Evolutionary conservation across 164 flowering plant genomes (phyloP), one percentile per base, ranked within the genome.

Genomic region (Vitis cinerea): DNA sequence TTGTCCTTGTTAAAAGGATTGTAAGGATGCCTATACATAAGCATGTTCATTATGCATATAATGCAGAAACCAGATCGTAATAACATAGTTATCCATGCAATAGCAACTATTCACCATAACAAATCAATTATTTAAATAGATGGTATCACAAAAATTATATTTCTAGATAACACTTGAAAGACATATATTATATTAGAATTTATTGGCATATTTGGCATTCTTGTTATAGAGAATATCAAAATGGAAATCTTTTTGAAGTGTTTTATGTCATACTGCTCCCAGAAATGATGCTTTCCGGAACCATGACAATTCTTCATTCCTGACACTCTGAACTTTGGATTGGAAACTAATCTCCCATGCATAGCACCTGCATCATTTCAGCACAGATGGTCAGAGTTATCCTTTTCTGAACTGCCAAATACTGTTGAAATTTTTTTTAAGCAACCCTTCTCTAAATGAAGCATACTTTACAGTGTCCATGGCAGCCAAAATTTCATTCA

Each of bases 391-490:
- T 67, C 63, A 72, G 10, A 71, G 63, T 29, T n/a, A 50, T 51
- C 51, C 56, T 27, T 50, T 55, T 50, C 47, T 37, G 44, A 60
- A 49, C 9, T 15, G 9, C 53, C 16, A 48, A 55, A 14, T 9
- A 23, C 19, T 50, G 16, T 55, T 15, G 0, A 53, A 17, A 31
- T 11, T 14, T 58, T 30, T 47, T 50, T 2, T 10, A 64, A 17
- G 59, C 31, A 31, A 7, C 14, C 58, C 9, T 9, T 17, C 49
- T 23, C 12, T 59, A 64, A 14, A 54, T 53, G 29, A 58, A 66
- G 61, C 89, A 64, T 92, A 96, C 99, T 96, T 96, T 66, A 96
- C 97, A 70, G 94, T 88, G 71, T 96, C 99, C 99, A 96, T 93
- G 54, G 99, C 97, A 77, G 99, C 95, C 79, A 96, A 85, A 69